These are phyloP conservation scores for Baorangia bicolor DNA, from an alignment of 768 basidiomycete species.

Conservation along the genomic window DNA sequence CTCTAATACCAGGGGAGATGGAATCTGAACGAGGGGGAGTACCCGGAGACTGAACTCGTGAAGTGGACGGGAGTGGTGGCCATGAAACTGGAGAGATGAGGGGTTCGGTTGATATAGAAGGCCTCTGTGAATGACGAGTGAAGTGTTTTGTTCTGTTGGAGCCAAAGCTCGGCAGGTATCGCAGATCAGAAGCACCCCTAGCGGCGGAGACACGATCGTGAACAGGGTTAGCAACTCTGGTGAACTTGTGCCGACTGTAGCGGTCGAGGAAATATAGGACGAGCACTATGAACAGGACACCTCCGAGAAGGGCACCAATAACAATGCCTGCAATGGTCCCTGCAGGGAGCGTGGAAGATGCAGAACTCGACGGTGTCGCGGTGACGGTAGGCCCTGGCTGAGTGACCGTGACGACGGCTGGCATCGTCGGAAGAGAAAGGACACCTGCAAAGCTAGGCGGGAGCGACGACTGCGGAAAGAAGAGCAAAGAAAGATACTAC, in stretches of 20 bases:
- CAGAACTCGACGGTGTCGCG: not conserved
- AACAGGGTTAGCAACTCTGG: constrained; percentile 14
- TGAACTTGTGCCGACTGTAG: constrained; percentile 11
- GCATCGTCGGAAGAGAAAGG: constrained; percentile 6
- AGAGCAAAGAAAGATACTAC: not conserved
- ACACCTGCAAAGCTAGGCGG: no score
- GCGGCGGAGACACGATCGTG: not conserved
- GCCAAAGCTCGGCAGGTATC: not conserved
- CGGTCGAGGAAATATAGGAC: constrained; percentile 14
- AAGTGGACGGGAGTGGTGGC: constrained; percentile 4
- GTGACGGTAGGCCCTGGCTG: not conserved
- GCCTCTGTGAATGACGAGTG: constrained; percentile 7
- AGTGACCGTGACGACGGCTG: constrained; percentile 10
- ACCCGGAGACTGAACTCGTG: not conserved
- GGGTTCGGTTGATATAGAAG: constrained; percentile 24
- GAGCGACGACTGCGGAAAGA: not conserved
- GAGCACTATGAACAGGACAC: constrained; percentile 10
- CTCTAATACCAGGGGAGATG: not conserved
- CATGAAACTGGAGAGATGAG: constrained; percentile 17
- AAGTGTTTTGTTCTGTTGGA: not conserved
- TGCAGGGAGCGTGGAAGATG: constrained; percentile 8
- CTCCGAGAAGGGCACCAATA: constrained; percentile 18
- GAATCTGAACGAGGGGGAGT: constrained; percentile 2
- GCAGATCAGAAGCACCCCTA: not conserved
- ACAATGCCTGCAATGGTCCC: constrained; percentile 20